These are phyloP conservation scores for Cryptosporidium baileyi DNA, from an alignment of 169 alveolate species.

Conservation along the genomic window DNA sequence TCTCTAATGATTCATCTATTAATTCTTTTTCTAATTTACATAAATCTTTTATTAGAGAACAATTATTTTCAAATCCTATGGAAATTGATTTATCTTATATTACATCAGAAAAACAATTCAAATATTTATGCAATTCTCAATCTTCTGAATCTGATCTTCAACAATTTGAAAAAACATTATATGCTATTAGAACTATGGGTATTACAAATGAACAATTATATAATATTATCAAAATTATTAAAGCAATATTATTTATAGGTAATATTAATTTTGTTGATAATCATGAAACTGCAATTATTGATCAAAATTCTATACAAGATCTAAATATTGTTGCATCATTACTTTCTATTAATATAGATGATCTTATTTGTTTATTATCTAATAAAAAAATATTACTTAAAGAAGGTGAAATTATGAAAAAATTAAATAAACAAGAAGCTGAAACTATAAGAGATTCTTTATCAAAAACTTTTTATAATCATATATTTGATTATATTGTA, in stretches of 20 bases:
- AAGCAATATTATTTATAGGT: conserved; percentile 88
- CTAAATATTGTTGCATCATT: conserved; percentile 74
- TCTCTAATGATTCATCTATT: not conserved
- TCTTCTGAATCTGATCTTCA: conserved; percentile 70
- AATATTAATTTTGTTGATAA: conserved; percentile 81
- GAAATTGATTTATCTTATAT: conserved; percentile 55
- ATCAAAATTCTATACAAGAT: conserved; percentile 7
- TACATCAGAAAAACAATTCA: conserved; percentile 54
- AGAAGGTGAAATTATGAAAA: conserved; percentile 79
- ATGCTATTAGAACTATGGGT: conserved; percentile 79
- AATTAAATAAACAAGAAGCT: conserved; percentile 82
- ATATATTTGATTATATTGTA: conserved; percentile 92
- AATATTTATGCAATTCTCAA: conserved; percentile 46
- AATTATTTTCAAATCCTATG: not conserved
- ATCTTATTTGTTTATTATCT: conserved; percentile 73
- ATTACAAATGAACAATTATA: conserved; percentile 77
- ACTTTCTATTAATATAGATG: conserved; percentile 74
- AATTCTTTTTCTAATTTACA: not conserved
- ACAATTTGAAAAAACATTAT: conserved; percentile 72
- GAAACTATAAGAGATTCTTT: conserved; percentile 92
- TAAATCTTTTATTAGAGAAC: conserved; percentile 2
- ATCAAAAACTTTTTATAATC: conserved; percentile 94
- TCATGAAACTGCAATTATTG: conserved; percentile 63
- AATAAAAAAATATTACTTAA: conserved; percentile 71
- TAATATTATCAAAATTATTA: conserved; percentile 76